Evolutionary conservation across 2,329 filamentous ascomycete genomes (phyloP), one percentile per base, ranked within the genome.

Genomic region (Aspergillaceae sp.): DNA sequence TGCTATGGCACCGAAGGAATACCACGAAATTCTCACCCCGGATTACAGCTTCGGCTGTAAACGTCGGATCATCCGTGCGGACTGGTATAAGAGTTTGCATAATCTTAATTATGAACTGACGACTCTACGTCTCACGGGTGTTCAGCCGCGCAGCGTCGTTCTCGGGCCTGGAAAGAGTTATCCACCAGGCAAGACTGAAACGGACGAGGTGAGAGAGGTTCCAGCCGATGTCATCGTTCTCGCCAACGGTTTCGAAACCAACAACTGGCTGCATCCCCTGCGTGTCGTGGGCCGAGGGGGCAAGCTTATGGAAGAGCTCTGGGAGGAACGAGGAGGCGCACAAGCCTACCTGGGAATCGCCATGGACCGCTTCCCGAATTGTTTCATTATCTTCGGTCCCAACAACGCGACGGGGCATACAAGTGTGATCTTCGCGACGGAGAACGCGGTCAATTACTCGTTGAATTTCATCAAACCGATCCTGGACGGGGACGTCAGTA

Each of bases 41-140:
- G 73, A 83, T 42, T 84, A 81, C 47, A 71, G 74, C 40, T 62
- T 83, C 9, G 79, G 80, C 1, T 84, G 80, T 64, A 84, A 83
- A 64, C 67, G 82, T n/a, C 71, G 79, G 9, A 75, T 84, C 45
- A 76, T 76, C 44, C 79, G 83, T 48, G 69, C 73, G 2, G 69
- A 68, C 1, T 84, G 82, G 67, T 70, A 80, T 19, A 54, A 67
- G 9, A 68, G 70, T 36, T 62, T 85, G 34, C 68, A 79, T 34
- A 62, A 74, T 3, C 62, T 72, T 0, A 79, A 79, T 43, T 67
- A 80, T 19, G 70, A 76, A 37, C 60, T 82, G 37, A 78, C 75
- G 0, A 74, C 77, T 0, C 70, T 75, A 27, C 67, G 69, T 1
- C 63, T 78, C 5, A 67, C 66, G 1, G 69, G 72, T 8, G 68